Conservation (phyloP, 148 eudicot species). For the Nyssa sinensis region DNA sequence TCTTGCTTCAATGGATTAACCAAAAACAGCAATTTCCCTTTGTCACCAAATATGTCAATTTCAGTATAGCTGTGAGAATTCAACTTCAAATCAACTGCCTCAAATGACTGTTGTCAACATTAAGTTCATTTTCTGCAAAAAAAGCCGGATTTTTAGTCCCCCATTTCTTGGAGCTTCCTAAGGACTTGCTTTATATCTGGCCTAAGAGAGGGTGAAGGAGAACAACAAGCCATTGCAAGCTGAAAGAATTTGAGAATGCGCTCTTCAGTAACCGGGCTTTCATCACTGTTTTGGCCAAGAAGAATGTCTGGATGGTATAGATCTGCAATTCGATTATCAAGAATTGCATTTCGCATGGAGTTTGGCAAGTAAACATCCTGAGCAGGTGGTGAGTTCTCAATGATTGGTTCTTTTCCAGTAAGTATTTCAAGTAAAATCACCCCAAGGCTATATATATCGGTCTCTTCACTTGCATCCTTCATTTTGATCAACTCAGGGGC, state of each 20-base stretch:
- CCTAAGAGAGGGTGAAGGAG: slow-evolving; percentile 77
- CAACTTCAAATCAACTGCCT: neutral
- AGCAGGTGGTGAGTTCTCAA: slow-evolving; percentile 28
- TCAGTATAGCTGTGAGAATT: neutral
- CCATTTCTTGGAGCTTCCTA: slow-evolving; percentile 67
- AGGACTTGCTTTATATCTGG: slow-evolving; percentile 66
- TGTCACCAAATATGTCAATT: neutral
- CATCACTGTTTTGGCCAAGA: slow-evolving; percentile 30
- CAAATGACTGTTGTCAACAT: neutral
- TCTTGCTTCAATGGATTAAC: neutral
- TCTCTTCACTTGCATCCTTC: slow-evolving; percentile 56
- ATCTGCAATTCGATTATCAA: slow-evolving; percentile 38
- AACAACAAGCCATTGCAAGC: slow-evolving; percentile 90
- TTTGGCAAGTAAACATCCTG: slow-evolving; percentile 45
- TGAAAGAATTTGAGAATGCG: slow-evolving; percentile 58
- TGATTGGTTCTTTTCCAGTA: slow-evolving; percentile 42
- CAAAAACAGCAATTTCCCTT: neutral
- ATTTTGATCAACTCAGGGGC: slow-evolving; percentile 89
- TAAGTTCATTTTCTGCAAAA: neutral
- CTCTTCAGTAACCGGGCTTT: slow-evolving; percentile 48
- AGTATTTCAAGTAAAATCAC: slow-evolving; percentile 72
- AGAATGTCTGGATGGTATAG: slow-evolving; percentile 39
- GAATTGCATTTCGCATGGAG: slow-evolving; percentile 35
- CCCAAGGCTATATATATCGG: slow-evolving; percentile 84
- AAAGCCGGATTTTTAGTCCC: slow-evolving; percentile 22